Conservation (phyloP, 2,329 filamentous ascomycete genomes). For the Trematosphaeria pertusa region DNA sequence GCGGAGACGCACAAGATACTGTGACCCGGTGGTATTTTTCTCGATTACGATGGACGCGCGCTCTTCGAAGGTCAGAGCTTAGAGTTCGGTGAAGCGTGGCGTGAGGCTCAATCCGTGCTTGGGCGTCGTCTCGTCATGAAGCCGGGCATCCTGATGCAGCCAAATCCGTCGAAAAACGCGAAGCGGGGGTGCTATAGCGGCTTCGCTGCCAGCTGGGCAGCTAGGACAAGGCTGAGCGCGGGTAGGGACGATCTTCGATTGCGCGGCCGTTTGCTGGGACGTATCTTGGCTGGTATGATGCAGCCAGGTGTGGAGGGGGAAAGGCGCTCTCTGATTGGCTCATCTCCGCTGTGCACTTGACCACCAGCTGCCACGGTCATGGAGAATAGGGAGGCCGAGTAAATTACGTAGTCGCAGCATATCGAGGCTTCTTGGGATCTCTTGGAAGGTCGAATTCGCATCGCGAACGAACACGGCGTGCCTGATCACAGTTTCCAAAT, state of each 20-base stretch:
- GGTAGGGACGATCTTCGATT: slow-evolving; percentile 1
- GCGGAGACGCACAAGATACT: too few species aligned
- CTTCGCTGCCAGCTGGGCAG: not conserved
- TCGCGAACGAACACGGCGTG: not conserved
- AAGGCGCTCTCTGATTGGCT: not conserved
- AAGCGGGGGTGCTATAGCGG: not conserved
- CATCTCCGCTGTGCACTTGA: not conserved
- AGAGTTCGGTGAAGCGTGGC: too few species aligned
- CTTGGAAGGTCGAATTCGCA: too few species aligned
- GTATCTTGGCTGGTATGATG: not conserved
- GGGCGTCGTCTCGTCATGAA: not conserved
- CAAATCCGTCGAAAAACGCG: not conserved
- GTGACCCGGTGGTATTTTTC: too few species aligned
- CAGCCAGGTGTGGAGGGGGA: too few species aligned
- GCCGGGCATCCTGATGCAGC: not conserved
- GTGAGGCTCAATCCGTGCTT: slow-evolving; percentile 6
- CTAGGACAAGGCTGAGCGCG: not conserved
- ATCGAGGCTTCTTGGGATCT: too few species aligned
- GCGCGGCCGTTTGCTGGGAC: not conserved
- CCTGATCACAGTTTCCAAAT: not conserved
- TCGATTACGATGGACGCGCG: too few species aligned
- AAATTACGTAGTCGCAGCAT: too few species aligned
- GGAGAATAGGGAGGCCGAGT: not conserved
- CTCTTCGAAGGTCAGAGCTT: too few species aligned
- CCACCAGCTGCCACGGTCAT: not conserved